These are phyloP conservation scores for Ceratocystis harringtonii DNA, from an alignment of 2,329 filamentous ascomycete genomes.

Conservation along the genomic window DNA sequence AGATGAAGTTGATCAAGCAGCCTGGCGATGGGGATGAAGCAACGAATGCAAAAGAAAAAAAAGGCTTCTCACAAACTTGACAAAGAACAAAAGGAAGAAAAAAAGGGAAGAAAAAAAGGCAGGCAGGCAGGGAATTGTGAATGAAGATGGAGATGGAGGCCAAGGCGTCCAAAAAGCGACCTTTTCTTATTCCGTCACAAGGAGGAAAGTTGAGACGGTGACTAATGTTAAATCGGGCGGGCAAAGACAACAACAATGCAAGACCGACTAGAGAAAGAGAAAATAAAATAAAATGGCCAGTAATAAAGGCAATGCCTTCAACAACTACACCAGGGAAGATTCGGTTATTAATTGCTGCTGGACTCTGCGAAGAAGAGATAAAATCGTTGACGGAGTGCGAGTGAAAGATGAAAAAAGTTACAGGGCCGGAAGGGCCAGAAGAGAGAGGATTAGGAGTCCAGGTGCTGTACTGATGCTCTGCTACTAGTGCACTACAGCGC, in stretches of 20 bases:
- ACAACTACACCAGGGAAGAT: too few relatives aligned
- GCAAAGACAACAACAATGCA: background rate
- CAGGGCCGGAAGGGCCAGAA: background rate
- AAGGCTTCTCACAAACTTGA: background rate
- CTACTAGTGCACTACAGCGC: background rate
- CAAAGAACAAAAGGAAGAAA: background rate
- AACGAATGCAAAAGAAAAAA: background rate
- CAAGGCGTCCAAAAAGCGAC: background rate
- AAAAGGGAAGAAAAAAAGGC: background rate
- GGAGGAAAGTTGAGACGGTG: slow-evolving; percentile 8
- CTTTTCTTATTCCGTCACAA: slow-evolving; percentile 1
- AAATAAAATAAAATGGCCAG: background rate
- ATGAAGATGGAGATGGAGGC: slow-evolving; percentile 1
- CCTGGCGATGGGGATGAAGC: slow-evolving; percentile 1
- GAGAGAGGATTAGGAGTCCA: background rate
- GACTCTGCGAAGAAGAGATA: too few relatives aligned
- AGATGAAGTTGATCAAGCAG: slow-evolving; percentile 2
- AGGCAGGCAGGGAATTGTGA: background rate
- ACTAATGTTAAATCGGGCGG: background rate
- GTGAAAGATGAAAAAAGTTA: background rate
- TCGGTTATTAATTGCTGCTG: too few relatives aligned
- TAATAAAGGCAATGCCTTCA: too few relatives aligned
- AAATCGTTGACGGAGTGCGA: too few relatives aligned
- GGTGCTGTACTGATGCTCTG: background rate
- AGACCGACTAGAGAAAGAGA: background rate